These are phyloP conservation scores for Magnaporthales sp. DNA, from an alignment of 2,329 filamentous ascomycete species.

Conservation along the genomic window DNA sequence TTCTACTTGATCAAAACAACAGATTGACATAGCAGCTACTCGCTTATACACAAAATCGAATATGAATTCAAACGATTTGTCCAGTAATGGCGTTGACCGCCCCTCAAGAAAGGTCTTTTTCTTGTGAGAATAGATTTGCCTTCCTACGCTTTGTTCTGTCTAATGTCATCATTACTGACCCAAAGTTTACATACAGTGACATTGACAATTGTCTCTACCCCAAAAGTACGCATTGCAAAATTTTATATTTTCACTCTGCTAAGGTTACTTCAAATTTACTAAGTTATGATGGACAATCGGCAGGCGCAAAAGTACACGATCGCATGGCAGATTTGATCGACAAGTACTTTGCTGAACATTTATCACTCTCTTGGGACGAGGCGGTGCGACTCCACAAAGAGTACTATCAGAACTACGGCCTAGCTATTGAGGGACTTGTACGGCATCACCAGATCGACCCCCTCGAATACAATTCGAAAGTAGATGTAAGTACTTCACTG, in stretches of 20 bases:
- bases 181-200: slow-evolving; percentile 60
- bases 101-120: slow-evolving; percentile 27
- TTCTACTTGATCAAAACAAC: neutral
- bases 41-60: neutral
- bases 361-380: slow-evolving; percentile 65
- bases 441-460: slow-evolving; percentile 93
- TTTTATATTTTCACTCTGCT: neutral
- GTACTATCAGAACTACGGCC: slow-evolving; percentile 92
- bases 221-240: slow-evolving; percentile 46
- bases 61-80: neutral
- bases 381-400: slow-evolving; percentile 80
- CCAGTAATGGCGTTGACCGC: neutral
- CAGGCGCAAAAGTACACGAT: slow-evolving; percentile 73
- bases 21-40: neutral
- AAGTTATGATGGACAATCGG: neutral
- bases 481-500: slow-evolving; percentile 45
- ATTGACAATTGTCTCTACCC: slow-evolving; percentile 98
- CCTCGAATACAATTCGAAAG: slow-evolving; percentile 86
- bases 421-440: slow-evolving; percentile 93
- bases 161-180: neutral
- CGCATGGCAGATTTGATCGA: slow-evolving; percentile 80
- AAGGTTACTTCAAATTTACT: slow-evolving; percentile 1
- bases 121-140: slow-evolving; percentile 25
- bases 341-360: slow-evolving; percentile 55
- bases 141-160: neutral